Base-by-base conservation (phyloP, 208 protist species). In the Trypanosoma scelopori region DNA sequence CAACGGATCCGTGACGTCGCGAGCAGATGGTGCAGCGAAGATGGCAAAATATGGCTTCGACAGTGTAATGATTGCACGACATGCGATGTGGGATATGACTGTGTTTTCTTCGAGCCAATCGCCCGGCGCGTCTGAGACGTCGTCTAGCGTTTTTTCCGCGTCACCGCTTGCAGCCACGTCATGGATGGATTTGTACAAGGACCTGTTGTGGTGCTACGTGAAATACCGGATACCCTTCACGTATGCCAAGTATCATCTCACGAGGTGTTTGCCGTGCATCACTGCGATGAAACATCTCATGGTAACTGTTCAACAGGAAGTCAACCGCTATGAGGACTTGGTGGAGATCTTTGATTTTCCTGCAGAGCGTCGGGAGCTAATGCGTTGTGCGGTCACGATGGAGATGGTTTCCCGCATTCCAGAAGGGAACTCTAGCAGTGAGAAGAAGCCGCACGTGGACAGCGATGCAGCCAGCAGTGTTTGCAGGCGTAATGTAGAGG, bases 41-140 rank as follows among this genome's bases (percentile, higher is more conserved):
- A 68, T 74, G 12, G 55, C 46, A 18, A 52, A 50, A n/a, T 90
- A 78, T 72, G 85, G 85, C 13, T 93, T 92, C 56, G 87, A 94
- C 53, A 84, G 68, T 1, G 75, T 85, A 16, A 98, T 99, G 97
- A 78, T 99, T n/a, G 97, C 97, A 11, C 91, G 98, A 32, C 94
- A 93, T n/a, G 98, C 97, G 11, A 74, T 98, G 71, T 89, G 81
- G 51, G 97, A 99, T 73, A 79, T 89, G 41, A 84, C 84, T 5
- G 79, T 97, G 11, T 99, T 99, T 66, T 62, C 59, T 60, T 15
- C 5, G 23, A 1, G 28, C 7, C 12, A 56, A 28, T 27, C 16
- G 3, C 3, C 16, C 12, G 4, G 50, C 25, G 27, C 39, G 39
- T 52, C 9, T 47, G 42, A 25, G 46, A 12, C 28, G 27, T 48